These are phyloP conservation scores for Naganishia friedmannii DNA, from an alignment of 768 basidiomycete species.

Conservation along the genomic window DNA sequence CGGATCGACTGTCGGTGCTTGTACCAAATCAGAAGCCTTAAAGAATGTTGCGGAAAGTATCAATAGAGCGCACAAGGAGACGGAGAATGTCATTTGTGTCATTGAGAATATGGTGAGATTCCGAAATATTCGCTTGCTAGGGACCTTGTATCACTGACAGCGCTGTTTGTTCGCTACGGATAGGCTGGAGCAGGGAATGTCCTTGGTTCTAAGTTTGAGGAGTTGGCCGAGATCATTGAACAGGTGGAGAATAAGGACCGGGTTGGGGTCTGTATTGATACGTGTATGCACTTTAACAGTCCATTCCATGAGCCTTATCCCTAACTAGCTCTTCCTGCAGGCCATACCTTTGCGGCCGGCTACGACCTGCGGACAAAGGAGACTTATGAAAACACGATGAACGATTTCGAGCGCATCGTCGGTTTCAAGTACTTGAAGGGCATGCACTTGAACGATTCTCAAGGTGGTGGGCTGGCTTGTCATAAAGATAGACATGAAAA, in stretches of 20 bases:
- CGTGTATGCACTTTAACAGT: slow-evolving; percentile 58
- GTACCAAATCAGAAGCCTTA: slow-evolving; percentile 63
- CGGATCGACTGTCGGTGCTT: slow-evolving; percentile 74
- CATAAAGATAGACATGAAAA: slow-evolving; percentile 80
- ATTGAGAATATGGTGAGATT: slow-evolving; percentile 77
- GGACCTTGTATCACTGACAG: neutral
- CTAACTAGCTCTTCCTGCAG: slow-evolving; percentile 50
- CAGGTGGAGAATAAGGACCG: slow-evolving; percentile 69
- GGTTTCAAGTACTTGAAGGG: slow-evolving; percentile 72
- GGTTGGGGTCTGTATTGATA: slow-evolving; percentile 81
- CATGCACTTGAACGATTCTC: slow-evolving; percentile 84
- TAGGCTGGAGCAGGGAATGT: slow-evolving; percentile 78
- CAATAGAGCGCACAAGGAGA: slow-evolving; percentile 69
- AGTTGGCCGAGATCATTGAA: slow-evolving; percentile 67
- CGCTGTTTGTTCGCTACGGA: neutral
- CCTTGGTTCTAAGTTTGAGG: slow-evolving; percentile 67
- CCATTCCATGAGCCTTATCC: neutral
- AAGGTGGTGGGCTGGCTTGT: slow-evolving; percentile 60
- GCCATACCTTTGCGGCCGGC: slow-evolving; percentile 76
- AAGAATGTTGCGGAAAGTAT: slow-evolving; percentile 67
- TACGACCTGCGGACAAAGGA: slow-evolving; percentile 74
- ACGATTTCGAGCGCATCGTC: slow-evolving; percentile 65
- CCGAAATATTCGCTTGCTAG: neutral
- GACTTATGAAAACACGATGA: slow-evolving; percentile 70
- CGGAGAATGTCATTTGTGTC: slow-evolving; percentile 62